Conservation (phyloP, 371 early-diverging fungal species). For the Mucor racemosus region DNA sequence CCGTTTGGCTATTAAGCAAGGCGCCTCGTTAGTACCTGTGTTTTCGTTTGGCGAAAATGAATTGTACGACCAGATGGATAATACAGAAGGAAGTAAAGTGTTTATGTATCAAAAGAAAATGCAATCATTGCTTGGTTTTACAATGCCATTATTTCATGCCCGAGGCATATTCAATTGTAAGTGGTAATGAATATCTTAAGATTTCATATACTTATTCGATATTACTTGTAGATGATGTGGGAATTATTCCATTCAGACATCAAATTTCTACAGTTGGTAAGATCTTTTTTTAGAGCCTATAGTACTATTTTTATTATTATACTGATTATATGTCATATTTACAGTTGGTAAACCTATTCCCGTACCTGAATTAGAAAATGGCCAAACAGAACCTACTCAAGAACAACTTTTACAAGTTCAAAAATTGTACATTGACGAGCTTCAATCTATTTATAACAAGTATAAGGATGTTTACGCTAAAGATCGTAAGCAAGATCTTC, state of each 20-base stretch:
- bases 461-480: constrained; percentile 78
- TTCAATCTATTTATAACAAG: constrained; percentile 64
- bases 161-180: constrained; percentile 77
- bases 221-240: constrained; percentile 49
- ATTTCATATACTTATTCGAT: background rate
- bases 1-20: constrained; percentile 76
- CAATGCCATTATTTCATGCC: constrained; percentile 76
- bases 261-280: constrained; percentile 59
- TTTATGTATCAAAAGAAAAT: constrained; percentile 64
- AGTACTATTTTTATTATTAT: background rate
- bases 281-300: background rate
- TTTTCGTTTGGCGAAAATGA: constrained; percentile 89
- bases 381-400: constrained; percentile 59
- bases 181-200: constrained; percentile 2
- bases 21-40: constrained; percentile 74
- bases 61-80: constrained; percentile 69
- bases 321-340: background rate
- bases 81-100: constrained; percentile 52
- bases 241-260: constrained; percentile 63
- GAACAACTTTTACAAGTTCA: constrained; percentile 73
- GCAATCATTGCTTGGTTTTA: constrained; percentile 68
- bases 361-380: constrained; percentile 53
- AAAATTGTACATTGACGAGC: constrained; percentile 62
- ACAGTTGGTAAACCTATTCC: constrained; percentile 75
- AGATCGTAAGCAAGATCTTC: constrained; percentile 63